These are phyloP conservation scores for Sordariomycetes sp. DNA, from an alignment of 2,329 filamentous ascomycete species.

Conservation along the genomic window DNA sequence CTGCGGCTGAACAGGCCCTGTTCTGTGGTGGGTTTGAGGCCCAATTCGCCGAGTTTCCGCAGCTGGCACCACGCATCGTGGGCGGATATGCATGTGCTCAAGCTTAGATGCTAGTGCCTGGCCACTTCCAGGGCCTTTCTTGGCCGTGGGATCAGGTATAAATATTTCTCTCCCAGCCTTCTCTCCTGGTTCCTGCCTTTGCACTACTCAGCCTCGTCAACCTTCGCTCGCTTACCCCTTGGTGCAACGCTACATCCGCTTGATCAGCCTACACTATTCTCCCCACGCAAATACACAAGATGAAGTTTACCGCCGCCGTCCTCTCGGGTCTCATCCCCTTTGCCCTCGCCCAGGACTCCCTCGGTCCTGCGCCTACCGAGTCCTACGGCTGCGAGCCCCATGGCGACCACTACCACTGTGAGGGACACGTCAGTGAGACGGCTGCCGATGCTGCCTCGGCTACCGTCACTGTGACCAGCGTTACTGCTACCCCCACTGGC, in stretches of 20 bases:
- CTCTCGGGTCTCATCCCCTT: slow-evolving; percentile 4
- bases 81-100: no score
- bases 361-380: slow-evolving; percentile 17
- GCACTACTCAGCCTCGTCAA: slow-evolving; percentile 1
- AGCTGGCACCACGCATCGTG: no score
- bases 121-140: no score
- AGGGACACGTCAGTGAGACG: slow-evolving; percentile 9
- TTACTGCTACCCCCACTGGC: slow-evolving; percentile 19
- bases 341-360: slow-evolving; percentile 6
- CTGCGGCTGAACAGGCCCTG: no score
- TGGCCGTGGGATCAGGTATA: no score
- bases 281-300: not conserved
- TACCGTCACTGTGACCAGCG: slow-evolving; percentile 4
- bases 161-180: not conserved
- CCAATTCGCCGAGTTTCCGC: no score
- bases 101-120: no score
- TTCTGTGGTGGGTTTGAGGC: no score
- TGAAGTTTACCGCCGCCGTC: slow-evolving; percentile 4
- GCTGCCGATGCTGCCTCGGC: slow-evolving; percentile 1
- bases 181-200: no score
- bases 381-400: slow-evolving; percentile 24
- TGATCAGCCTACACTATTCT: not conserved
- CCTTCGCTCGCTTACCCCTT: slow-evolving; percentile 1
- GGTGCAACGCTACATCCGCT: no score
- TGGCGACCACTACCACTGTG: slow-evolving; percentile 24